These are phyloP conservation scores for Baorangia bicolor DNA, from an alignment of 768 basidiomycete species.

Conservation along the genomic window DNA sequence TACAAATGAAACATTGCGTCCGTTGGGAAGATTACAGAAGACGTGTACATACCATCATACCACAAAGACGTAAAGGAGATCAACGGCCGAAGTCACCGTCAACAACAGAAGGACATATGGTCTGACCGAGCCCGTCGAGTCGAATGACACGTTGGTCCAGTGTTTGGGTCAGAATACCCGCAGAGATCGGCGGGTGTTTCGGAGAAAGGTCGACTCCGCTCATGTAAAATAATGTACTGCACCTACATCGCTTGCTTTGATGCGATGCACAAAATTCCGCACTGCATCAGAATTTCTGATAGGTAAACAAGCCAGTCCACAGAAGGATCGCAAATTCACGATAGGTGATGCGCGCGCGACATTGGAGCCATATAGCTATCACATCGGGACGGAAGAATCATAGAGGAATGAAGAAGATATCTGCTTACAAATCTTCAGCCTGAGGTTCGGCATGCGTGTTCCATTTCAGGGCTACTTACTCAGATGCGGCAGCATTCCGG, in stretches of 20 bases:
- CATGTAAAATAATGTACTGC: constrained; percentile 2
- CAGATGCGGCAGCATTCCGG: neutral
- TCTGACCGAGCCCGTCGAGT: neutral
- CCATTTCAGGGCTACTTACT: constrained; percentile 8
- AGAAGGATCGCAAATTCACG: neutral
- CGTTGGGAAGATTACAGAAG: constrained; percentile 2
- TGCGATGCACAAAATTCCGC: neutral
- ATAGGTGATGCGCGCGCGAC: neutral
- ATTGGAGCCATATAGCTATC: constrained; percentile 13
- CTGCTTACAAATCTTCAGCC: constrained; percentile 13
- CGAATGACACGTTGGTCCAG: constrained; percentile 1
- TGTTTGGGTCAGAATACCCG: neutral
- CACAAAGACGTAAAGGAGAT: constrained; percentile 16
- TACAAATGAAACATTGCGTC: constrained; percentile 10
- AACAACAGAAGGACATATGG: neutral
- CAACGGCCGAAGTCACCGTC: constrained; percentile 5
- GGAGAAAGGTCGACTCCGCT: neutral
- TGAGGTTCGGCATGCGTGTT: constrained; percentile 4
- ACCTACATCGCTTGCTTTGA: neutral
- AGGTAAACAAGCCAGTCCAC: neutral
- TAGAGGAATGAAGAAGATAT: constrained; percentile 1
- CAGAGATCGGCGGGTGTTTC: constrained; percentile 6
- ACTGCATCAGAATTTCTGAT: neutral
- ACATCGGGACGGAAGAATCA: constrained; percentile 19
- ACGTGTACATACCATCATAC: constrained; percentile 9